These are phyloP conservation scores for Yarrowia hollandica DNA, from an alignment of 805 yeast genomes.

Conservation along the genomic window DNA sequence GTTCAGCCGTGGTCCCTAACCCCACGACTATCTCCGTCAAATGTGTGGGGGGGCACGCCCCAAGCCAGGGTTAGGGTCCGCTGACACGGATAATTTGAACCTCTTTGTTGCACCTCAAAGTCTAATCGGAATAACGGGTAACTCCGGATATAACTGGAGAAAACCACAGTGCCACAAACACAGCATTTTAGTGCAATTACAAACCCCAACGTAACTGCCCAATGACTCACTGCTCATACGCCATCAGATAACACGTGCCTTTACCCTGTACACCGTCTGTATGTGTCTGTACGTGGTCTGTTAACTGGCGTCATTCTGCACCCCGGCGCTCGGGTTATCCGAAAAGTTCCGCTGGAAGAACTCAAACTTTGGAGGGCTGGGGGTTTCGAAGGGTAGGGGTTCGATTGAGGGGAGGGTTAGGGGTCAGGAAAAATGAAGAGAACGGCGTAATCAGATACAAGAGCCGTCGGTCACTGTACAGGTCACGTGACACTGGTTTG, in stretches of 20 bases:
- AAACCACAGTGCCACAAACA: too few relatives aligned
- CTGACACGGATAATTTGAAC: conserved; percentile 22
- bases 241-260: conserved; percentile 11
- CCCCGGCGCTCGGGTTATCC: conserved; percentile 27
- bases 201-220: neutral
- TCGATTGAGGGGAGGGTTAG: too few relatives aligned
- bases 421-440: too few relatives aligned
- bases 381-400: too few relatives aligned
- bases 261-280: neutral
- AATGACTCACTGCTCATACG: neutral
- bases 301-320: conserved; percentile 15
- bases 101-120: neutral
- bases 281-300: neutral
- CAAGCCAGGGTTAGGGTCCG: conserved; percentile 16
- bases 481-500: neutral
- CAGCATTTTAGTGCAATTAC: too few relatives aligned
- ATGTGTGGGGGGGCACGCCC: too few relatives aligned
- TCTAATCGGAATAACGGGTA: conserved; percentile 21
- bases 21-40: conserved; percentile 1
- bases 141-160: conserved; percentile 3
- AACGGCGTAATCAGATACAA: too few relatives aligned
- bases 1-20: too few relatives aligned
- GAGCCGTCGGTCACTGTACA: too few relatives aligned
- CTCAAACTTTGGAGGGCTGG: neutral
- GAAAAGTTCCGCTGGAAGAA: conserved; percentile 19